Conservation (phyloP, 163 green algal genomes). For the Coccomyxa subellipsoidea region DNA sequence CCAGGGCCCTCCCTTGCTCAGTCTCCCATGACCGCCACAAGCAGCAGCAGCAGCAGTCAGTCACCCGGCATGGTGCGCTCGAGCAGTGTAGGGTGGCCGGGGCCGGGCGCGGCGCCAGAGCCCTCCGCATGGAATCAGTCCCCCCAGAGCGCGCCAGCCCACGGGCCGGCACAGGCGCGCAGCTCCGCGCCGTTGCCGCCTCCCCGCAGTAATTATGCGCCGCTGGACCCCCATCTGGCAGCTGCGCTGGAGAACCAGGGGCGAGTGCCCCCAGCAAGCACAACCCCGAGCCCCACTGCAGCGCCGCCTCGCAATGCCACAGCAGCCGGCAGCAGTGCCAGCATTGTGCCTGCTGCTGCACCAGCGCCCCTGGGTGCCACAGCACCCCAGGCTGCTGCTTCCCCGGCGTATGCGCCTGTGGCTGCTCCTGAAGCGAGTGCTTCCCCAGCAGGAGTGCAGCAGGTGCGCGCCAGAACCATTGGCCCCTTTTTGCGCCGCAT, state of each 20-base stretch:
- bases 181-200: neutral
- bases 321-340: neutral
- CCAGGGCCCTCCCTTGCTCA: neutral
- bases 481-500: too few relatives aligned
- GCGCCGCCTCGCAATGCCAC: neutral
- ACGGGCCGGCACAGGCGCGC: too few relatives aligned
- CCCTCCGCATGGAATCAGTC: neutral
- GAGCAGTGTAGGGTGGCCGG: neutral
- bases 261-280: neutral
- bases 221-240: neutral
- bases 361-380: neutral
- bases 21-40: neutral
- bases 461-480: neutral
- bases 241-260: neutral
- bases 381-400: too few relatives aligned
- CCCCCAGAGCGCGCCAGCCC: neutral
- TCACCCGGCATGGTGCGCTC: neutral
- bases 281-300: neutral
- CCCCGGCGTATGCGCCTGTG: neutral
- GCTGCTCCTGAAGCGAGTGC: neutral
- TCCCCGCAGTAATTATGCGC: neutral
- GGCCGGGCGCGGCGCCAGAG: too few relatives aligned
- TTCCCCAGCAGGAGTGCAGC: neutral
- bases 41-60: neutral
- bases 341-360: neutral